Conservation (phyloP, 305 asterid species). For the Fraxinus nigra region DNA sequence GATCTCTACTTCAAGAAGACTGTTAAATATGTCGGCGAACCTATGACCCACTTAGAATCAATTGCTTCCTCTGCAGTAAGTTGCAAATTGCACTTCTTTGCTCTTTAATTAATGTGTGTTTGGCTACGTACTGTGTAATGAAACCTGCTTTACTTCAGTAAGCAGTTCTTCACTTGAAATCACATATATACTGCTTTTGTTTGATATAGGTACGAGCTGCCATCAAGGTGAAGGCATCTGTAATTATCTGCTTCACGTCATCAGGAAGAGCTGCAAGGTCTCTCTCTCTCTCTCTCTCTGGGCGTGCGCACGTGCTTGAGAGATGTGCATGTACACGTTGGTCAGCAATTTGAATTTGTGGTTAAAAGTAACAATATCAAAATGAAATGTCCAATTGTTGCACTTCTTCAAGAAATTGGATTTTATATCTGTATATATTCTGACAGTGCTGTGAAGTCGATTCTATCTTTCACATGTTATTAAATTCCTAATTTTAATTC, state of each 20-base stretch:
- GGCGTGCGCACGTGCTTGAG: neutral
- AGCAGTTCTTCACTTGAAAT: neutral
- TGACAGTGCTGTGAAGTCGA: neutral
- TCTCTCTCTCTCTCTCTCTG: conserved; percentile 35
- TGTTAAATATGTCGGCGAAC: conserved; percentile 65
- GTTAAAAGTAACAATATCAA: neutral
- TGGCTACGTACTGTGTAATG: neutral
- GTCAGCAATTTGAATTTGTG: neutral
- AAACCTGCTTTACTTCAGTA: neutral
- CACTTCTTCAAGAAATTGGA: conserved; percentile 3
- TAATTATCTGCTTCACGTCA: neutral
- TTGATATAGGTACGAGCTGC: conserved; percentile 75
- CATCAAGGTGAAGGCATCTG: conserved; percentile 23
- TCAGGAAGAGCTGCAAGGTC: conserved; percentile 37
- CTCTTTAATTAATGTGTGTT: neutral
- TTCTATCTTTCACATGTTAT: neutral
- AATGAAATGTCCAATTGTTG: neutral
- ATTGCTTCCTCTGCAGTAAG: conserved; percentile 87
- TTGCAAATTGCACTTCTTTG: conserved; percentile 1
- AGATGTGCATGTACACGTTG: neutral
- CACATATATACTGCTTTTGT: neutral
- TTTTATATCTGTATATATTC: neutral
- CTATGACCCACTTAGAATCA: conserved; percentile 84
- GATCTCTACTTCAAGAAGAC: conserved; percentile 77
- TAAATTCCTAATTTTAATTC: neutral